phyloP scores from a whole-genome alignment of 345 rosid genomes.

The Lepidium africanum region DNA sequence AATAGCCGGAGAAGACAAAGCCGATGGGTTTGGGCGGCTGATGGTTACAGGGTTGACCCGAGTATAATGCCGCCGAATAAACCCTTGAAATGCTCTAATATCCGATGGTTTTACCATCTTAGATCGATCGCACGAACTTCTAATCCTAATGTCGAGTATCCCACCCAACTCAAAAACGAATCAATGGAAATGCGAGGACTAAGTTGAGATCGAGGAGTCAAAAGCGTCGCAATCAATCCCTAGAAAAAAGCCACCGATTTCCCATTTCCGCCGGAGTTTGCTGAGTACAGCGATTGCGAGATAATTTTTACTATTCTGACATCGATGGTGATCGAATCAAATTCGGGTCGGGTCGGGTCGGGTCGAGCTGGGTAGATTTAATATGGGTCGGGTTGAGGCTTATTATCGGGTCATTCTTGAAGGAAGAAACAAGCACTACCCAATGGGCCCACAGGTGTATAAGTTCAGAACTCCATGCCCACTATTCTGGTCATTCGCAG shows the following conservation, averaged over 20 bases:
- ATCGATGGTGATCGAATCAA: not conserved
- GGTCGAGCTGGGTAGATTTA: too few species aligned
- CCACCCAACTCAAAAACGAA: not conserved
- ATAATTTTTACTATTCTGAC: not conserved
- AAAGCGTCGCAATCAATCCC: not conserved
- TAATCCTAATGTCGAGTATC: not conserved
- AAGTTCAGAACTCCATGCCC: slow-evolving; percentile 18
- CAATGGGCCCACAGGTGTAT: slow-evolving; percentile 16
- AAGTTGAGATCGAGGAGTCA: not conserved
- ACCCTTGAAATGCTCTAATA: slow-evolving; percentile 29
- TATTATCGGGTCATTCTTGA: slow-evolving; percentile 22
- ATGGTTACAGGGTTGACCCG: slow-evolving; percentile 26
- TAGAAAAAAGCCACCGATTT: not conserved
- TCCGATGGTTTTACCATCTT: slow-evolving; percentile 44
- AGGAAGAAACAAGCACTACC: slow-evolving; percentile 8
- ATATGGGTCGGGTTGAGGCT: not conserved
- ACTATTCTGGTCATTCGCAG: slow-evolving; percentile 13
- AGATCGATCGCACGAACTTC: slow-evolving; percentile 5
- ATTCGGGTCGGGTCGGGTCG: not conserved
- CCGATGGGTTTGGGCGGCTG: slow-evolving; percentile 22
- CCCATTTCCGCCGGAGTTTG: not conserved
- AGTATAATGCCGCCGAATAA: slow-evolving; percentile 35
- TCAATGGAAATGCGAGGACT: not conserved
- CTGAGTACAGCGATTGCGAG: not conserved
- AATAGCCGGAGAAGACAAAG: slow-evolving; percentile 14